Conservation (phyloP, 1,284 basidiomycete species). For the Cryptococcus sp. region DNA sequence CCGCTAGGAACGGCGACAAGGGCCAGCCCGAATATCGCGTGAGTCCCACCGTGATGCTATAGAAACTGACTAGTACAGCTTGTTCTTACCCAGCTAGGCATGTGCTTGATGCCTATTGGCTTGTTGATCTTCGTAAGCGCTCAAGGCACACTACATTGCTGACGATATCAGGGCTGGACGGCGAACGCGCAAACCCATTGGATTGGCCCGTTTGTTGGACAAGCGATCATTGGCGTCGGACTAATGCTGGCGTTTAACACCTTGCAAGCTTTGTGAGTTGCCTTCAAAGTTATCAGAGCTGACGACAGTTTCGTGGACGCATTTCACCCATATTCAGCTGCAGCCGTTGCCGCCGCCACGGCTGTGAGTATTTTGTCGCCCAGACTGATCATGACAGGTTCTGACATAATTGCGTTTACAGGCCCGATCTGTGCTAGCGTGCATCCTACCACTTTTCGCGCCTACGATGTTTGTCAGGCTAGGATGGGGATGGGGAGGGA, state of each 20-base stretch:
- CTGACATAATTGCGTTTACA: conserved; percentile 5
- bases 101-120: conserved; percentile 55
- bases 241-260: conserved; percentile 55
- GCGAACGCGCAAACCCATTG: conserved; percentile 49
- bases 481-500: conserved; percentile 55
- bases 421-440: conserved; percentile 49
- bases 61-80: conserved; percentile 25
- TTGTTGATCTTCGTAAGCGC: conserved; percentile 49
- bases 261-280: conserved; percentile 44
- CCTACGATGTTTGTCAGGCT: conserved; percentile 53
- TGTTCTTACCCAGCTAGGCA: conserved; percentile 54
- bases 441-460: conserved; percentile 53
- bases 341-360: conserved; percentile 52
- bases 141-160: background rate
- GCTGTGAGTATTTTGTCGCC: conserved; percentile 28
- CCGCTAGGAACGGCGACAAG: conserved; percentile 31
- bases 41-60: conserved; percentile 14
- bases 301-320: conserved; percentile 53
- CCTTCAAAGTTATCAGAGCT: background rate
- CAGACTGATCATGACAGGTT: background rate
- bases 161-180: conserved; percentile 40
- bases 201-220: conserved; percentile 50
- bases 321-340: conserved; percentile 56
- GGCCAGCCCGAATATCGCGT: conserved; percentile 54
- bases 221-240: conserved; percentile 39